Conservation (phyloP, 1,284 basidiomycete species). For the Trichosporon asahii region DNA sequence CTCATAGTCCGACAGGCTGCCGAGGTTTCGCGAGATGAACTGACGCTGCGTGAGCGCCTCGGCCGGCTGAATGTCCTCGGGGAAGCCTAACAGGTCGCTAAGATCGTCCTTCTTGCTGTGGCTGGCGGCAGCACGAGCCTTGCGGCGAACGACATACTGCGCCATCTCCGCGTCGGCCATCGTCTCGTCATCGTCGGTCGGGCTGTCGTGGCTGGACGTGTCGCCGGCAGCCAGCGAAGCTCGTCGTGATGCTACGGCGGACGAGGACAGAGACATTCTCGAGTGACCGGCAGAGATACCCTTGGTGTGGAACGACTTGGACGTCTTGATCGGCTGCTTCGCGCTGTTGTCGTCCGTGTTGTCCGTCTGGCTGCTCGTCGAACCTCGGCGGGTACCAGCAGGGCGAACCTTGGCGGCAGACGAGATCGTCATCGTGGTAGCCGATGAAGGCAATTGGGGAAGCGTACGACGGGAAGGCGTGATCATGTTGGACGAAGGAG, state of each 20-base stretch:
- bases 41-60: conserved; percentile 64
- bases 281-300: conserved; percentile 22
- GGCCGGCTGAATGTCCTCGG: conserved; percentile 75
- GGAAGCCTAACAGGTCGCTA: conserved; percentile 86
- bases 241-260: conserved; percentile 38
- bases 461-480: conserved; percentile 61
- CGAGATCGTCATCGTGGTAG: conserved; percentile 43
- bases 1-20: conserved; percentile 77
- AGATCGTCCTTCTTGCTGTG: conserved; percentile 70
- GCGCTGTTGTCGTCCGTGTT: conserved; percentile 16
- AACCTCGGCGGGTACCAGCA: conserved; percentile 23
- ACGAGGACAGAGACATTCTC: conserved; percentile 42
- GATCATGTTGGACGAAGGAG: conserved; percentile 17
- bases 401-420: conserved; percentile 40
- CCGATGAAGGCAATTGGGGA: conserved; percentile 50
- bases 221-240: conserved; percentile 36
- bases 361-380: conserved; percentile 19
- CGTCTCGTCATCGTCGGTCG: conserved; percentile 81
- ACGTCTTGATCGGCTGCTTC: conserved; percentile 28
- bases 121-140: conserved; percentile 75
- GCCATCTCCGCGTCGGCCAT: conserved; percentile 96
- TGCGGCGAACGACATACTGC: conserved; percentile 84
- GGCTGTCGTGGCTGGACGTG: conserved; percentile 56
- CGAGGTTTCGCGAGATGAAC: conserved; percentile 50
- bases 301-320: conserved; percentile 46